Base-by-base conservation (phyloP, 108 stramenopile species). In the Epithemia pelagica region DNA sequence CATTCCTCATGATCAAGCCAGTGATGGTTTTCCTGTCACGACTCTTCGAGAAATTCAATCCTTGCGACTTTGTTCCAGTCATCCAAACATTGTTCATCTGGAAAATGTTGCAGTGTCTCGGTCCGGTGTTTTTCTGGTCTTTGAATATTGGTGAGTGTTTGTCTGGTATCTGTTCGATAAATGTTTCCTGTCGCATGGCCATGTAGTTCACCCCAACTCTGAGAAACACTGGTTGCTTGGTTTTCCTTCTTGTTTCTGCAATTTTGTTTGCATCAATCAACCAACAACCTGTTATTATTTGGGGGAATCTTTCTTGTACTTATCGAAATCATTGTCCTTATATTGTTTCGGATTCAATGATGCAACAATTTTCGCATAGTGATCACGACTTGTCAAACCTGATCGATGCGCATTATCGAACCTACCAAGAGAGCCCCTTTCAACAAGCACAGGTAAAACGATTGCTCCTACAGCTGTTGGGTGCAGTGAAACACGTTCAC, bases 11-110 rank as follows among this genome's bases (percentile, higher is more conserved):
- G 83, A 92, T 66, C 89, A 90, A 73, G 78, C 84, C 19, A 85
- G 74, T 37, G 94, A 95, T 62, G 87, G 94, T 10, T 91, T 90
- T 67, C 89, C 94, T 0, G 2, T 88, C 18, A 95, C 94, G 3
- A 89, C 89, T 7, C 52, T 70, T 94, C 72, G 92, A 33, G 95
- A 96, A 68, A 76, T 94, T 26, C 69, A 79, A 20, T 75, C 86
- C 8, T 62, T 92, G 24, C 71, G 81, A 52, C 66, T 77, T 0
- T 72, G 82, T 28, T 32, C 52, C 21, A 30, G 68, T 22, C 89
- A 92, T 67, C 78, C 71, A 29, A 76, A 86, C 59, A 78, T 91
- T 57, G 83, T 92, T 24, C 28, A 61, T 7, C 64, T 94, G 10
- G 67, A 69, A 32, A 77, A 82, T 31, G 81, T 90, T 5, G 78